Percentiles rank a stretch among this genome's conserved stretches.
These are phyloP conservation scores for Ramalina intermedia DNA, from an alignment of 495 filamentous ascomycete genomes.

Conservation along the genomic window DNA sequence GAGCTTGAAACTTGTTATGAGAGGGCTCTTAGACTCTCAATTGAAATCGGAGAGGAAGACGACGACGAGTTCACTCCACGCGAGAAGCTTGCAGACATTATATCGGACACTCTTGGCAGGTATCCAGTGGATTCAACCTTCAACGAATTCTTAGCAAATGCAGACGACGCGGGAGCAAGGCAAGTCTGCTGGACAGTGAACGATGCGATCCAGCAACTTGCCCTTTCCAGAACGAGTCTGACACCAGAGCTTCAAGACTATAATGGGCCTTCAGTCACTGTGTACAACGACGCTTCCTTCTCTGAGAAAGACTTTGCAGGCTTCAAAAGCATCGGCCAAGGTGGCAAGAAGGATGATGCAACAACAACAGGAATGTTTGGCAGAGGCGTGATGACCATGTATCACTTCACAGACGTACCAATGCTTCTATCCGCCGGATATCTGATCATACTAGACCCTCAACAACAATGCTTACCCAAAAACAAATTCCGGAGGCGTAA, in stretches of 20 bases:
- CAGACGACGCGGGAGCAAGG: slow-evolving; percentile 25
- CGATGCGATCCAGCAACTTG: slow-evolving; percentile 1
- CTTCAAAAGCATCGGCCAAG: slow-evolving; percentile 25
- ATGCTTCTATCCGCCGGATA: slow-evolving; percentile 26
- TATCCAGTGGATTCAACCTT: slow-evolving; percentile 26
- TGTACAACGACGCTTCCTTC: slow-evolving; percentile 26
- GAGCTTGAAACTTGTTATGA: slow-evolving; percentile 15
- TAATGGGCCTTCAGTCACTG: slow-evolving; percentile 27
- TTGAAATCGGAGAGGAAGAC: slow-evolving; percentile 18
- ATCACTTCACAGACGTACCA: slow-evolving; percentile 30
- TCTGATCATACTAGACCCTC: slow-evolving; percentile 27
- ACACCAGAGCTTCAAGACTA: slow-evolving; percentile 14
- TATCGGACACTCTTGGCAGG: slow-evolving; percentile 25
- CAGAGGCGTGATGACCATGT: slow-evolving; percentile 30
- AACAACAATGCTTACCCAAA: slow-evolving; percentile 18
- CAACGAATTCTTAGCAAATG: slow-evolving; percentile 31
- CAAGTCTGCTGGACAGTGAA: slow-evolving; percentile 26
- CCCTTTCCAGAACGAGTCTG: slow-evolving; percentile 12
- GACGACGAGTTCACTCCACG: slow-evolving; percentile 27
- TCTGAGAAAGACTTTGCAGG: slow-evolving; percentile 23
- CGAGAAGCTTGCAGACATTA: slow-evolving; percentile 21
- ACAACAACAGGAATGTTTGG: slow-evolving; percentile 28
- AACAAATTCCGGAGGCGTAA: slow-evolving; percentile 14
- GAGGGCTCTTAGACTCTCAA: slow-evolving; percentile 15
- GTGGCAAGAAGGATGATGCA: slow-evolving; percentile 22